Evolutionary conservation across 768 basidiomycete species (phyloP).

Genomic region (Collybia mongolica): DNA sequence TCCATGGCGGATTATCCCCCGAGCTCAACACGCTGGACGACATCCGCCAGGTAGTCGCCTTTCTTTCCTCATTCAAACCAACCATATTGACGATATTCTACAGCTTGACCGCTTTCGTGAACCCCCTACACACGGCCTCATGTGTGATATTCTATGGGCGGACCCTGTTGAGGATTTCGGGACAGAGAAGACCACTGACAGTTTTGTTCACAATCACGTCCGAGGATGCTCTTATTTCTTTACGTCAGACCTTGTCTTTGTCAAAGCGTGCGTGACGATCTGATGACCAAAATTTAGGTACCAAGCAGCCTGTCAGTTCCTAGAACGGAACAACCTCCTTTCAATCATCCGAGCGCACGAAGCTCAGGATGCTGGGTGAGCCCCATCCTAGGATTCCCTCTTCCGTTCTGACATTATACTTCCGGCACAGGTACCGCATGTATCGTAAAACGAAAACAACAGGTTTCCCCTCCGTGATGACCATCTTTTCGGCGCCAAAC

Average conservation of each 20-base stretch:
- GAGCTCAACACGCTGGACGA: conserved; percentile 96
- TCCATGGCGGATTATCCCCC: conserved; percentile 95
- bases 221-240: conserved; percentile 97
- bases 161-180: conserved; percentile 99
- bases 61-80: neutral
- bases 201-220: conserved; percentile 94
- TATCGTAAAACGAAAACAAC: conserved; percentile 98
- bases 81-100: neutral
- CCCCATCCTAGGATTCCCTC: conserved; percentile 1
- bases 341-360: conserved; percentile 98
- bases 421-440: conserved; percentile 80
- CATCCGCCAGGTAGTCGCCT: conserved; percentile 68
- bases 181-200: conserved; percentile 86
- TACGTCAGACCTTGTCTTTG: conserved; percentile 32
- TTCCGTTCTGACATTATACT: conserved; percentile 3
- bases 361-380: conserved; percentile 96
- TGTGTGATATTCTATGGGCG: conserved; percentile 99
- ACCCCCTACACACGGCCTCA: conserved; percentile 94
- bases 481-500: conserved; percentile 98
- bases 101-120: conserved; percentile 98
- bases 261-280: neutral
- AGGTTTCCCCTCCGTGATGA: conserved; percentile 99
- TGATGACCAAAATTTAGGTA: conserved; percentile 52
- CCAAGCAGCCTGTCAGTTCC: conserved; percentile 94
- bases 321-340: conserved; percentile 94